Base-by-base conservation (phyloP, 352 stramenopile species). In the Globisporangium paroecandrum region DNA sequence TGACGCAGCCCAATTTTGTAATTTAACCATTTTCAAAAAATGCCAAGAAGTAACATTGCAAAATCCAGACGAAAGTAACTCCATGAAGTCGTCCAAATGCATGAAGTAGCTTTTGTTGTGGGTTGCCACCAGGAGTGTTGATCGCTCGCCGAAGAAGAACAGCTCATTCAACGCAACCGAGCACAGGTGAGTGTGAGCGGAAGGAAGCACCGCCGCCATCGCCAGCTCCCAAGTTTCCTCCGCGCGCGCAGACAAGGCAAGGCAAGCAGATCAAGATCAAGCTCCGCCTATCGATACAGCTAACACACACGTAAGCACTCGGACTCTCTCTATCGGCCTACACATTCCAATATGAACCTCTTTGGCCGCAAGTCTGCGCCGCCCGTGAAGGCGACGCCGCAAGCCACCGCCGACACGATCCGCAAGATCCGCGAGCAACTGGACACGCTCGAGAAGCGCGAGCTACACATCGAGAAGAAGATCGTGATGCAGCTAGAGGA, bases 391-490 rank as follows among this genome's bases (percentile, higher is more conserved):
- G 77, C 80, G 47, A 77, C 76, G 25, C 83, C 85, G 29, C 71
- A 82, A 43, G 85, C 85, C 10, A 94, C 90, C 13, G 91, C 90
- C 49, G 83, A 95, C 18, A 97, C 91, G 58, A 98, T 98, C 71
- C 80, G 91, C 61, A 96, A 95, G 76, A 75, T 98, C 29, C 83
- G 90, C 58, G 87, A 94, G 64, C 95, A 96, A 61, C 77, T 98
- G 12, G 89, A 97, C 38, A 94, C 89, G 32, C 76, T 98, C 32
- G 91, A 98, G 74, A 98, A 98, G 76, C 83, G 97, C 68, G 95
- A 99, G 81, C 79, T 92, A 55, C 97, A 99, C 76, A 96, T 99
- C 46, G 81, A 98, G 65, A 98, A 98, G 77, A 99, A 99, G 81
- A 98, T 99, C 62, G 82, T 89, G 58, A 65, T 87, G 70, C 91